A percentile compares a stretch with the other conserved stretches of the same genome.
Conservation (phyloP, 257 asterid species). For the Parsonsia alboflavescens region DNA sequence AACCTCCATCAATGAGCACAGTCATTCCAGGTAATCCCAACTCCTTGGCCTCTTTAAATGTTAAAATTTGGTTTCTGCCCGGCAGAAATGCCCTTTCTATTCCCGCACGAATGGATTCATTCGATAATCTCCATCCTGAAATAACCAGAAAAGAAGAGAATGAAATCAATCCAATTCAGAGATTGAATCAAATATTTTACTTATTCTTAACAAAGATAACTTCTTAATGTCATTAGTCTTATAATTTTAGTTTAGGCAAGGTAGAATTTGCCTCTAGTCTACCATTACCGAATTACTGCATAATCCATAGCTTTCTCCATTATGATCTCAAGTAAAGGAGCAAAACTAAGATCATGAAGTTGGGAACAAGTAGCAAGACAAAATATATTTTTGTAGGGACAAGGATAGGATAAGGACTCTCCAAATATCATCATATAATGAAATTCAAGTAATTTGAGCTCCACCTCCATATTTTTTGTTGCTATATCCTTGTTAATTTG, state of each 20-base stretch:
- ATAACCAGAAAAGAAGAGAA: constrained; percentile 15
- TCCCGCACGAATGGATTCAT: constrained; percentile 69
- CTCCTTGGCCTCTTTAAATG: constrained; percentile 54
- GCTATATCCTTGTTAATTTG: background rate
- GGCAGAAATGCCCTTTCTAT: constrained; percentile 59
- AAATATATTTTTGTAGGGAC: background rate
- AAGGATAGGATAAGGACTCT: background rate
- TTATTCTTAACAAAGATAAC: background rate
- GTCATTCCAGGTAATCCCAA: constrained; percentile 64
- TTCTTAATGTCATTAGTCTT: background rate
- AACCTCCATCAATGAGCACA: constrained; percentile 89
- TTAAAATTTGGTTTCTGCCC: constrained; percentile 80
- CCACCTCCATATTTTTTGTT: background rate
- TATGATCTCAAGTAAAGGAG: background rate
- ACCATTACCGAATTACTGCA: background rate
- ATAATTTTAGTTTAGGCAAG: background rate
- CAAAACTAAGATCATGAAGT: background rate
- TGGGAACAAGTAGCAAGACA: background rate
- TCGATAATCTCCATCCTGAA: constrained; percentile 71
- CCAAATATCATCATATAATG: background rate
- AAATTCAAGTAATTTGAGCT: background rate
- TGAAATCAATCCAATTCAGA: background rate
- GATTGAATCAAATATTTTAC: background rate
- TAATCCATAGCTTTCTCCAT: background rate
- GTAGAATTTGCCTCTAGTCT: background rate